phyloP scores from a whole-genome alignment of 345 rosid genomes.

The Raphanus sativus region DNA sequence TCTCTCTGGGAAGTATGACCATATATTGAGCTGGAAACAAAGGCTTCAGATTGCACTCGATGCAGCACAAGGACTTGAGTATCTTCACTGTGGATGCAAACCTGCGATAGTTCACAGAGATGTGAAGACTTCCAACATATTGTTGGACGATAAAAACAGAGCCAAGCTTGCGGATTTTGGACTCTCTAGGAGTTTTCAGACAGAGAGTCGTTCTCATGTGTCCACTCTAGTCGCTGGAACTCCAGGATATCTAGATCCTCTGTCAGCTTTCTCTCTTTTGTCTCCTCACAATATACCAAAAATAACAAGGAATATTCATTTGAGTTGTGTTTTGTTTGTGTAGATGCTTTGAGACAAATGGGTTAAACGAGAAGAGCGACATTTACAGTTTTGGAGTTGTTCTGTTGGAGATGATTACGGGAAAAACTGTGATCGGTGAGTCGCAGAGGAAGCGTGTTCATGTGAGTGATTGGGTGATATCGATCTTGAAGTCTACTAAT shows the following conservation, averaged over 20 bases:
- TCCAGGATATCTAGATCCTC: slow-evolving; percentile 36
- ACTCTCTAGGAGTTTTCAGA: slow-evolving; percentile 35
- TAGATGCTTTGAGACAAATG: slow-evolving; percentile 28
- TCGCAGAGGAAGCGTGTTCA: slow-evolving; percentile 31
- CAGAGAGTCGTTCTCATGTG: slow-evolving; percentile 25
- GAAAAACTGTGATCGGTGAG: slow-evolving; percentile 16
- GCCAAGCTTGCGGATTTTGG: slow-evolving; percentile 47
- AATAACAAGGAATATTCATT: neutral
- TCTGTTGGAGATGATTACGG: slow-evolving; percentile 32
- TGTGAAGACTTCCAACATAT: slow-evolving; percentile 43
- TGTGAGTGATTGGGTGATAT: slow-evolving; percentile 39
- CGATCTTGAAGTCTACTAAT: slow-evolving; percentile 36
- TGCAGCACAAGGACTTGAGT: slow-evolving; percentile 43
- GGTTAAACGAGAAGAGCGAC: slow-evolving; percentile 42
- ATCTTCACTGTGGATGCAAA: slow-evolving; percentile 42
- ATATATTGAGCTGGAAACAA: slow-evolving; percentile 23
- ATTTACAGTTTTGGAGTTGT: slow-evolving; percentile 41
- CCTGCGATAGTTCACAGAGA: slow-evolving; percentile 41
- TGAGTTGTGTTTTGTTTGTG: neutral
- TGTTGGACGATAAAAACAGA: slow-evolving; percentile 33
- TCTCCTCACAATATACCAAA: neutral
- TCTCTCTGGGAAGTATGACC: slow-evolving; percentile 25
- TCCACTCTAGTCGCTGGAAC: slow-evolving; percentile 35
- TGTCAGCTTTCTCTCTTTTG: slow-evolving; percentile 15
- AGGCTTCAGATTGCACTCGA: slow-evolving; percentile 35